phyloP scores from a whole-genome alignment of 495 filamentous ascomycete species.

The Penicillium maclennaniae region DNA sequence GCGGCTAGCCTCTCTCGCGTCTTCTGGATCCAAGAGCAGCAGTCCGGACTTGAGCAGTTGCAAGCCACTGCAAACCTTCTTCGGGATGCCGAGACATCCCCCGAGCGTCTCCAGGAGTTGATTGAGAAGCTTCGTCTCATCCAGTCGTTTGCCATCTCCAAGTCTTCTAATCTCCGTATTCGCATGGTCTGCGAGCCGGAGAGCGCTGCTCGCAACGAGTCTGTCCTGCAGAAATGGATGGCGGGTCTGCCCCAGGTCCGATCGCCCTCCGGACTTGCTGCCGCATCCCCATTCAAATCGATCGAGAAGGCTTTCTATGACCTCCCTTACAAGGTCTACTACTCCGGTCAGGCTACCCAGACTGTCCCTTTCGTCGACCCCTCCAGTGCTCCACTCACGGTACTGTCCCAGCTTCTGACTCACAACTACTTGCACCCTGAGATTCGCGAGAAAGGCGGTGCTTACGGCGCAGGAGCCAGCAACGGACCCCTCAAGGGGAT shows the following conservation, averaged over 20 bases:
- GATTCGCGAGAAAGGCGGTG: slow-evolving; percentile 95
- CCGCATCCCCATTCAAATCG: slow-evolving; percentile 31
- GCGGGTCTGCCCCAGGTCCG: slow-evolving; percentile 47
- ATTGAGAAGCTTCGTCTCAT: slow-evolving; percentile 85
- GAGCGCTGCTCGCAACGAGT: slow-evolving; percentile 64
- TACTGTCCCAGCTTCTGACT: slow-evolving; percentile 90
- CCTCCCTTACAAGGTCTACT: slow-evolving; percentile 95
- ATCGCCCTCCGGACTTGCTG: slow-evolving; percentile 32
- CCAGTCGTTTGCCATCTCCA: slow-evolving; percentile 67
- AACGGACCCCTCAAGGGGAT: slow-evolving; percentile 72
- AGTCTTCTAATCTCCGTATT: slow-evolving; percentile 57
- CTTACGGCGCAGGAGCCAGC: slow-evolving; percentile 91
- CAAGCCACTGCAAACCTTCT: slow-evolving; percentile 70
- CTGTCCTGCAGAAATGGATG: slow-evolving; percentile 69
- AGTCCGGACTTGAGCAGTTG: slow-evolving; percentile 79
- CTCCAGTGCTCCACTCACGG: slow-evolving; percentile 72
- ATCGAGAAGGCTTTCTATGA: slow-evolving; percentile 81
- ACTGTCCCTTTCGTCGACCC: slow-evolving; percentile 81
- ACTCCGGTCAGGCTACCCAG: slow-evolving; percentile 72
- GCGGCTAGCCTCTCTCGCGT: slow-evolving; percentile 71
- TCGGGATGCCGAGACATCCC: slow-evolving; percentile 48
- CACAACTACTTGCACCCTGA: slow-evolving; percentile 97
- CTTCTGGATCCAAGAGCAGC: slow-evolving; percentile 71
- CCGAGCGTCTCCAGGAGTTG: slow-evolving; percentile 66
- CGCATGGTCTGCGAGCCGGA: slow-evolving; percentile 83